A percentile compares a stretch with the other conserved stretches of the same genome.
Evolutionary conservation across 1,139 yeast species (phyloP).

Genomic region (Suhomyces maxii): DNA sequence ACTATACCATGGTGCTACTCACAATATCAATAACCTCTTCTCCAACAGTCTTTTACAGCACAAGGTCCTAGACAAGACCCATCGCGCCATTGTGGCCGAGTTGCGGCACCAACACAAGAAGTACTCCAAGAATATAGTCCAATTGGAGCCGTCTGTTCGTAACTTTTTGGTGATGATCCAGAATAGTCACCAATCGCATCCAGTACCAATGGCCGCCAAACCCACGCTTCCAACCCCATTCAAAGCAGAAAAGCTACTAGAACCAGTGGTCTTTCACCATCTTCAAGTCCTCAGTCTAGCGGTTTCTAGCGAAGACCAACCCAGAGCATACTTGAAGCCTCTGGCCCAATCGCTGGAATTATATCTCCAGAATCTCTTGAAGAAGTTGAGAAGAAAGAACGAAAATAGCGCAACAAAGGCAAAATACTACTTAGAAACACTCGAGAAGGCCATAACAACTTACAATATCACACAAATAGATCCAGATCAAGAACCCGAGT

Average conservation of each 20-base stretch:
- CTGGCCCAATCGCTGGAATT: neutral
- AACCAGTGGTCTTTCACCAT: slow-evolving; percentile 17
- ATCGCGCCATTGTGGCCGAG: slow-evolving; percentile 23
- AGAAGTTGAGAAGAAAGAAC: no score
- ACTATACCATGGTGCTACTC: slow-evolving; percentile 2
- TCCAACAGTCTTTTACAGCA: slow-evolving; percentile 1
- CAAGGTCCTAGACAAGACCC: slow-evolving; percentile 25
- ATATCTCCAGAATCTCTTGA: neutral
- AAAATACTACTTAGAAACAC: neutral
- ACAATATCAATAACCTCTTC: neutral
- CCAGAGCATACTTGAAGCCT: no score
- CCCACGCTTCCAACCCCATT: slow-evolving; percentile 9
- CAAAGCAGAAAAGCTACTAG: slow-evolving; percentile 11
- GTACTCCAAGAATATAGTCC: slow-evolving; percentile 18
- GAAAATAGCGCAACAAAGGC: neutral
- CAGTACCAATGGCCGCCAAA: neutral
- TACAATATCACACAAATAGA: neutral
- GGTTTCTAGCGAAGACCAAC: neutral
- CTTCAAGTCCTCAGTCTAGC: neutral
- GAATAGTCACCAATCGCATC: slow-evolving; percentile 6
- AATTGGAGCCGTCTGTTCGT: slow-evolving; percentile 25
- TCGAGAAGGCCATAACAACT: neutral
- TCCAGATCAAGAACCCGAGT: no score
- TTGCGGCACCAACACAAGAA: slow-evolving; percentile 17
- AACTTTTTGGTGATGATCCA: slow-evolving; percentile 30